Evolutionary conservation across 2,329 filamentous ascomycete species (phyloP).

Genomic region (Botrytis fabae): DNA sequence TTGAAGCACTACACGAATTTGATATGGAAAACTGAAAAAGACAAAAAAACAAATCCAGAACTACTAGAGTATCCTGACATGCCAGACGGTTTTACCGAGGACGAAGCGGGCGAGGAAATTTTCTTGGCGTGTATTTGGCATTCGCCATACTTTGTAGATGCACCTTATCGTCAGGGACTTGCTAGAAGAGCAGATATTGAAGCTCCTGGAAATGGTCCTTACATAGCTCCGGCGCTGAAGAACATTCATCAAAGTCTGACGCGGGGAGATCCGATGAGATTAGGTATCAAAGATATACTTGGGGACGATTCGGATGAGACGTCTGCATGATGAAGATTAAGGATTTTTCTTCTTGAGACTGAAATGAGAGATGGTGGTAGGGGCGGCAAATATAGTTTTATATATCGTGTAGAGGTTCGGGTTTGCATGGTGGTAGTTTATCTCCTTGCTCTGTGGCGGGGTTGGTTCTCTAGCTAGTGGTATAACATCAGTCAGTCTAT

Average conservation of each 20-base stretch:
- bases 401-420: not conserved
- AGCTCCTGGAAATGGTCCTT: not conserved
- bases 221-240: not conserved
- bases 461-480: not conserved
- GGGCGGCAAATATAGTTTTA: not conserved
- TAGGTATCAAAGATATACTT: not conserved
- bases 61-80: not conserved
- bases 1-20: not conserved
- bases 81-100: not conserved
- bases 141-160: not conserved
- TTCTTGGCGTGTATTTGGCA: not conserved
- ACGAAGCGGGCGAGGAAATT: not conserved
- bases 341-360: not conserved
- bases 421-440: not conserved
- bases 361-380: rapidly evolving
- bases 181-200: not conserved
- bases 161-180: not conserved
- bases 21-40: not conserved
- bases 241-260: not conserved
- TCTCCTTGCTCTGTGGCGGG: too few species aligned
- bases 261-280: not conserved
- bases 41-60: too few species aligned
- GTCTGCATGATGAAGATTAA: not conserved
- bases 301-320: not conserved
- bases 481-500: not conserved